Conservation (phyloP, 805 yeast species). For the Myxozyma neglecta region DNA sequence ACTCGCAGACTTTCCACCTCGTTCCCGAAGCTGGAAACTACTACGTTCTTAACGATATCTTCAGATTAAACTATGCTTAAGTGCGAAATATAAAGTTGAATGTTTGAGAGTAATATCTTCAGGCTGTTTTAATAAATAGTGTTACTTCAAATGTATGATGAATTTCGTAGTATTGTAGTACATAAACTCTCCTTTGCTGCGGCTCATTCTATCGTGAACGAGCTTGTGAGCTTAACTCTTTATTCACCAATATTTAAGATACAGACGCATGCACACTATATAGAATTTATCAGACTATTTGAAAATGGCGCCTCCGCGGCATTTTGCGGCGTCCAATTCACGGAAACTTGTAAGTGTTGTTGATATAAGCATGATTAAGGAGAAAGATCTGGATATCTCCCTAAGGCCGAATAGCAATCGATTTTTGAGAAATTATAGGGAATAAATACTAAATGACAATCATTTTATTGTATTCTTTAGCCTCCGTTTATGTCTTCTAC, state of each 20-base stretch:
- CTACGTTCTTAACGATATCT: conserved; percentile 94
- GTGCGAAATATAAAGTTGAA: background rate
- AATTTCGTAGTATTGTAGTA: background rate
- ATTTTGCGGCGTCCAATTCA: conserved; percentile 10
- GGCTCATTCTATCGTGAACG: background rate
- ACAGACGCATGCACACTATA: too few relatives aligned
- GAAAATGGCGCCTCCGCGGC: conserved; percentile 17
- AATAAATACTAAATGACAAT: background rate
- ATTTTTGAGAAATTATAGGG: background rate
- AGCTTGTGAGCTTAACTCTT: too few relatives aligned
- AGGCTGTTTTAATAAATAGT: background rate
- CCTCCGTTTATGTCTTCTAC: background rate
- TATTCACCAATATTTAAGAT: background rate
- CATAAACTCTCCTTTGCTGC: background rate
- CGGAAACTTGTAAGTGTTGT: conserved; percentile 10
- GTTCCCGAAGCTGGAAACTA: conserved; percentile 89
- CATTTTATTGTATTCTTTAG: background rate
- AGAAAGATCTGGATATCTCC: background rate
- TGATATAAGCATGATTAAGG: background rate
- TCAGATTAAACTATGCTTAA: conserved; percentile 72
- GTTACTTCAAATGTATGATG: background rate
- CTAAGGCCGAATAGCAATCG: background rate
- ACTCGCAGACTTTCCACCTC: conserved; percentile 96
- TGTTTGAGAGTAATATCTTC: too few relatives aligned
- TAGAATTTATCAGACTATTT: background rate